Conservation (phyloP, 345 rosid genomes). For the Rhodamnia rubescens region DNA sequence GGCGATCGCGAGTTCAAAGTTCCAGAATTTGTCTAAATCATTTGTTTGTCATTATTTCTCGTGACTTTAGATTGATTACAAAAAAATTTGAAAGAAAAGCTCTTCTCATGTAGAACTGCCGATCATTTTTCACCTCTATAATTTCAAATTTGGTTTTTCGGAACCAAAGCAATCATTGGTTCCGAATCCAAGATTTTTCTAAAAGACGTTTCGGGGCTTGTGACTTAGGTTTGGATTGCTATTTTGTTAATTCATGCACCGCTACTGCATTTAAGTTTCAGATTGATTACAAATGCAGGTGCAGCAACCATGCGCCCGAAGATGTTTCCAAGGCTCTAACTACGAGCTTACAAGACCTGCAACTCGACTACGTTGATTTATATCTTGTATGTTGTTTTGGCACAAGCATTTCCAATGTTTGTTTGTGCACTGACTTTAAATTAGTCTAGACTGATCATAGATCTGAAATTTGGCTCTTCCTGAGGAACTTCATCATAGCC, state of each 20-base stretch:
- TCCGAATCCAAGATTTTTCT: not conserved
- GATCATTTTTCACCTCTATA: not conserved
- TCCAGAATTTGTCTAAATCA: not conserved
- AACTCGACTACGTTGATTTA: conserved; percentile 40
- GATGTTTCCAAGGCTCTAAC: conserved; percentile 37
- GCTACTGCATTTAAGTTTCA: not conserved
- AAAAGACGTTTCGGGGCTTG: not conserved
- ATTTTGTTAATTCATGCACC: not conserved
- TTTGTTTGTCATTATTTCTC: not conserved
- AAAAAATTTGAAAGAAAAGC: not conserved
- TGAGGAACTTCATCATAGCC: not conserved
- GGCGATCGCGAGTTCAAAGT: not conserved
- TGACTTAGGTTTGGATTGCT: not conserved
- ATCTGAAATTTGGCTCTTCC: not conserved
- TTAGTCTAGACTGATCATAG: not conserved
- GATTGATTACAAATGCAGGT: conserved; percentile 14
- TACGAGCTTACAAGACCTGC: conserved; percentile 33
- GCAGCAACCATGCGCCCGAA: conserved; percentile 38
- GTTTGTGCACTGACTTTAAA: not conserved
- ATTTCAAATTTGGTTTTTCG: not conserved
- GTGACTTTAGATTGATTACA: not conserved
- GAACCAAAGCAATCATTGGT: not conserved
- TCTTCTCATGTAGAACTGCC: not conserved
- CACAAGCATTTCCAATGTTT: not conserved
- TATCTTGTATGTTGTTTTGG: conserved; percentile 27